Evolutionary conservation across 768 basidiomycete species (phyloP), one percentile per base, ranked within the genome.

Genomic region (Leccinum barrowsii): DNA sequence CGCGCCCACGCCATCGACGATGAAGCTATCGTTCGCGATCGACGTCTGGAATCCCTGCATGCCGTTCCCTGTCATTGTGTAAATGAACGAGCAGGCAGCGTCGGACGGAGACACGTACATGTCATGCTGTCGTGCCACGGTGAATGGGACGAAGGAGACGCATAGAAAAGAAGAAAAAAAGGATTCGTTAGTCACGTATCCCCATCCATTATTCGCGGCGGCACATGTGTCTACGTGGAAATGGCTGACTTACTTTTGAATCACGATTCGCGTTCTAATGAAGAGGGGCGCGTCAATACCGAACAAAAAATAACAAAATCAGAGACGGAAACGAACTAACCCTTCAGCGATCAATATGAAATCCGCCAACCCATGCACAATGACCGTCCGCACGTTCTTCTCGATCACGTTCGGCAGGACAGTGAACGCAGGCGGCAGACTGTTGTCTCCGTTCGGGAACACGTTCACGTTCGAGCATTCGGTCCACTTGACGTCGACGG

Each of bases 401-500:
- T 89, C 86, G 56, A 92, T 90, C 55, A 89, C 87, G 60, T 76
- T 85, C 6, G 89, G 87, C 4, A 91, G 76, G 2, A 90, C 87
- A 5, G 78, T 82, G 52, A 89, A 77, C 0, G 82, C 79, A 7
- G 87, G 78, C 0, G 87, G 87, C 3, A 80, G 72, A 59, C 86
- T 89, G 8, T 58, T 67, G 66, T 90, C 89, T 13, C 83, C 84
- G 4, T 76, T 64, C 2, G 82, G 80, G 75, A 90, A 89, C 1
- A 90, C 87, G 54, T 82, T 61, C 4, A 78, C 56, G 61, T 81
- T 70, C 2, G 85, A 80, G 68, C 90, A 92, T 66, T 86, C 84
- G 7, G 68, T 58, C 89, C 90, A 83, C 7, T n/a, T 8, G 40
- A 42, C 40, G n/a, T 84, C 70, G 4, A 74, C 35, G 0, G 90